phyloP scores from a whole-genome alignment of 78 protist species.

The Tieghemostelium lacteum region DNA sequence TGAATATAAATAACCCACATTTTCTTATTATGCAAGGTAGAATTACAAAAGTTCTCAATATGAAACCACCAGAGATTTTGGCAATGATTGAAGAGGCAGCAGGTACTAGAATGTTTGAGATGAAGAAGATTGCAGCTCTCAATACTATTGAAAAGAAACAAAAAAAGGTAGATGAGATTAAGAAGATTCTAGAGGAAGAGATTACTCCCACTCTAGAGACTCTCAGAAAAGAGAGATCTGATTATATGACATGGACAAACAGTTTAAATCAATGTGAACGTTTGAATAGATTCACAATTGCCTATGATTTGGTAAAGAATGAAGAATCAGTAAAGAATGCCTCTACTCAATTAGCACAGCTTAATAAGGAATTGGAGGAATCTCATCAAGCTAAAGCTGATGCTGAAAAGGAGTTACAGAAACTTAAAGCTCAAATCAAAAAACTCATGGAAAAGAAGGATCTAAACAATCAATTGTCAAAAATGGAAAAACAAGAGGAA shows the following conservation, averaged over 20 bases:
- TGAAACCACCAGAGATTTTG: slow-evolving; percentile 98
- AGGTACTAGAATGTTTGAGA: slow-evolving; percentile 99
- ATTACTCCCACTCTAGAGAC: slow-evolving; percentile 96
- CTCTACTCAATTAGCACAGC: slow-evolving; percentile 10
- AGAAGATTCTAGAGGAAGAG: slow-evolving; percentile 89
- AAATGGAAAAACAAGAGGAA: slow-evolving; percentile 31
- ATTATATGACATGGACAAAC: slow-evolving; percentile 85
- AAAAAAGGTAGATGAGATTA: slow-evolving; percentile 92
- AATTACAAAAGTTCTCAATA: slow-evolving; percentile 98
- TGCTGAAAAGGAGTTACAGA: slow-evolving; percentile 9
- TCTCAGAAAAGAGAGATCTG: slow-evolving; percentile 87
- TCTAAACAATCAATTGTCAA: not conserved
- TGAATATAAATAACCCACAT: slow-evolving; percentile 99
- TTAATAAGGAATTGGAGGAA: slow-evolving; percentile 1
- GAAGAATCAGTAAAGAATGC: not conserved
- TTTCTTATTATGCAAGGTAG: slow-evolving; percentile 99
- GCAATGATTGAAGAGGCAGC: slow-evolving; percentile 99
- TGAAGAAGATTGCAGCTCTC: slow-evolving; percentile 89
- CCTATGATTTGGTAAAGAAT: slow-evolving; percentile 77
- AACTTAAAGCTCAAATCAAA: slow-evolving; percentile 3
- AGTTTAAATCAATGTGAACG: slow-evolving; percentile 81
- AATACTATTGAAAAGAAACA: slow-evolving; percentile 95
- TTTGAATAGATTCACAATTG: slow-evolving; percentile 78
- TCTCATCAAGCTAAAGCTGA: slow-evolving; percentile 33
- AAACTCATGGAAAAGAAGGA: slow-evolving; percentile 1